These are phyloP conservation scores for Sugiyamaella grinbergsii DNA, from an alignment of 1,139 yeast genomes.

Conservation along the genomic window DNA sequence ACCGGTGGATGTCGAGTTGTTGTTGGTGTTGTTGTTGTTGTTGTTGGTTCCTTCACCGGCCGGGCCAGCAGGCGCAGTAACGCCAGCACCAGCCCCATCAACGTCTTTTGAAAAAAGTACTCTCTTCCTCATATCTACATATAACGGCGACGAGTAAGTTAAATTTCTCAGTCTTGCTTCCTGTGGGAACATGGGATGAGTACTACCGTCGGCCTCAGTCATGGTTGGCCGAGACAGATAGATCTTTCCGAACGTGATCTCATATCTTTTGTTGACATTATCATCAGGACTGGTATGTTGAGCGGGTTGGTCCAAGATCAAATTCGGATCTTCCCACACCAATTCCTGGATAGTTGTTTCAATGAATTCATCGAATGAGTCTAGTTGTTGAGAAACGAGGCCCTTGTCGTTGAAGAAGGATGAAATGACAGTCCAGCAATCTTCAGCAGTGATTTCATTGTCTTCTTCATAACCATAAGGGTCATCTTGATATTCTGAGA, in stretches of 20 bases:
- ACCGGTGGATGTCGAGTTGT: too few relatives aligned
- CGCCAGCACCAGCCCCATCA: constrained; percentile 42
- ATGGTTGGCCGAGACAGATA: constrained; percentile 96
- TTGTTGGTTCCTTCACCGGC: background rate
- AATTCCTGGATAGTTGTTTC: constrained; percentile 95
- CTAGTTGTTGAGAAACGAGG: constrained; percentile 95
- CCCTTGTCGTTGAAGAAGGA: constrained; percentile 96
- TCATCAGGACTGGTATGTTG: constrained; percentile 93
- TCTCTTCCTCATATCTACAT: constrained; percentile 92
- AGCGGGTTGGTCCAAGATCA: constrained; percentile 96
- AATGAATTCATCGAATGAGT: constrained; percentile 96
- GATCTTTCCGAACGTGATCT: constrained; percentile 94
- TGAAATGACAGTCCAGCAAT: constrained; percentile 98
- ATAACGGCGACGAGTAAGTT: constrained; percentile 93
- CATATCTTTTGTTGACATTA: constrained; percentile 87
- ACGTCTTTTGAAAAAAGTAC: constrained; percentile 84
- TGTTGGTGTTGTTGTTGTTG: too few relatives aligned
- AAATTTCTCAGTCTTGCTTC: constrained; percentile 95
- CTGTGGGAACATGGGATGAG: constrained; percentile 98
- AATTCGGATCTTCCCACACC: constrained; percentile 92
- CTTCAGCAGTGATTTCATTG: constrained; percentile 89
- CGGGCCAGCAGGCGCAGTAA: constrained; percentile 41
- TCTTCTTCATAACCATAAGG: constrained; percentile 55
- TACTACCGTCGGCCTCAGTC: constrained; percentile 99
- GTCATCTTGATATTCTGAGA: constrained; percentile 12